Conservation (phyloP, 2,329 filamentous ascomycete species). For the Pestalotiopsis sp. region DNA sequence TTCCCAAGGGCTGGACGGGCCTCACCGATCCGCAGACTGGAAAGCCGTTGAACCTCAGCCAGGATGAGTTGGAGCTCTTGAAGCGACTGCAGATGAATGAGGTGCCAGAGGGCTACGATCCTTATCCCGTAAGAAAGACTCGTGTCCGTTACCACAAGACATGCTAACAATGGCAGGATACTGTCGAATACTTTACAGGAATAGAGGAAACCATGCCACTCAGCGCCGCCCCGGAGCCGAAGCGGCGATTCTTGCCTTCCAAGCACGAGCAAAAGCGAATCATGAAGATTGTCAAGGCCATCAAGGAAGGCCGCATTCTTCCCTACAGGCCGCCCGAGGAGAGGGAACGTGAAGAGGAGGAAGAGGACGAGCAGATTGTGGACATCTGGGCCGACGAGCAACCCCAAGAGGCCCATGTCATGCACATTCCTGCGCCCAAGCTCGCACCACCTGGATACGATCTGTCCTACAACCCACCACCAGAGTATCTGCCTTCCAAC, state of each 20-base stretch:
- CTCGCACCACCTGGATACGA: conserved; percentile 91
- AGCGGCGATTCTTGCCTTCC: conserved; percentile 91
- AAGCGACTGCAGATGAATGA: conserved; percentile 88
- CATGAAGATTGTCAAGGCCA: conserved; percentile 96
- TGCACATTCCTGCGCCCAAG: conserved; percentile 95
- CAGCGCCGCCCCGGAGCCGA: conserved; percentile 92
- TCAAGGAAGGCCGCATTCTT: conserved; percentile 88
- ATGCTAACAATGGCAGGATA: conserved; percentile 53
- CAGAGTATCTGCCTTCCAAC: conserved; percentile 86
- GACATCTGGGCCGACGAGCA: conserved; percentile 96
- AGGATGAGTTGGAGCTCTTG: conserved; percentile 85
- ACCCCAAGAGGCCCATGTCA: conserved; percentile 77
- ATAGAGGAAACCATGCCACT: conserved; percentile 92
- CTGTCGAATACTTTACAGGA: conserved; percentile 91
- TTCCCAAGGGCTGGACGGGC: conserved; percentile 96
- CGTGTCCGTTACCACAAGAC: not conserved
- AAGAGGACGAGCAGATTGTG: conserved; percentile 71
- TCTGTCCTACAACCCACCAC: conserved; percentile 92
- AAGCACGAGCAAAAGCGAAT: conserved; percentile 96
- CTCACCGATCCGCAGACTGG: conserved; percentile 92
- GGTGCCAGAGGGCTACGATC: conserved; percentile 85
- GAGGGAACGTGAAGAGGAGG: conserved; percentile 67
- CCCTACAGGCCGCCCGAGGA: conserved; percentile 80
- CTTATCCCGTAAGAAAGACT: conserved; percentile 71
- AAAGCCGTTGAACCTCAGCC: conserved; percentile 83